phyloP scores from a whole-genome alignment of 2,329 filamentous ascomycete species.

The Fusarium tuaranense region DNA sequence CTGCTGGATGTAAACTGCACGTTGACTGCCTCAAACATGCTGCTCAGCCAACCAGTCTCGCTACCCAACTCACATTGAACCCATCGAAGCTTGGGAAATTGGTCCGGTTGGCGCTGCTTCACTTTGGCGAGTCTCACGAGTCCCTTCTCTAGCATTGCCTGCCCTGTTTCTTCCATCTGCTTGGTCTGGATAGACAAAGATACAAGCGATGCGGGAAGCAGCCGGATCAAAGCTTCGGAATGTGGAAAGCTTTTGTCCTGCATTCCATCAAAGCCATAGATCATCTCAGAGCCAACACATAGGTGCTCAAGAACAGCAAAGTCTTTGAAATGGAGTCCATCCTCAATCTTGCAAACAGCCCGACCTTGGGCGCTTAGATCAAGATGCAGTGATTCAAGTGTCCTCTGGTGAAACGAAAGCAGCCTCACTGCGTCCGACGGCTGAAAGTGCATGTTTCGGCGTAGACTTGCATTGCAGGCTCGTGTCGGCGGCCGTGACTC shows the following conservation, averaged over 20 bases:
- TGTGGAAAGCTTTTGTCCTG: background rate
- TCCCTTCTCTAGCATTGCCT: background rate
- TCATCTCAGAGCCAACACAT: conserved; percentile 5
- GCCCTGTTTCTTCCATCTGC: background rate
- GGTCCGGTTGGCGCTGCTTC: background rate
- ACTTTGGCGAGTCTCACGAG: background rate
- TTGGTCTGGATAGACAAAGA: conserved; percentile 2
- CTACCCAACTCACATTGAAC: background rate
- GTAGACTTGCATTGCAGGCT: no score
- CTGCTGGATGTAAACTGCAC: background rate
- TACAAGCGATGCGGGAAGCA: conserved; percentile 8
- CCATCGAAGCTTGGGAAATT: conserved; percentile 3
- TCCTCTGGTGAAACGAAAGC: background rate
- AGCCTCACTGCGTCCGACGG: conserved; percentile 3
- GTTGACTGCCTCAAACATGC: background rate
- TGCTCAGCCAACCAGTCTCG: background rate
- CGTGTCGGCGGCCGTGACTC: background rate
- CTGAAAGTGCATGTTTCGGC: conserved; percentile 7
- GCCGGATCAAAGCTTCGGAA: background rate
- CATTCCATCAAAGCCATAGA: background rate
- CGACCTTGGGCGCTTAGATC: conserved; percentile 2
- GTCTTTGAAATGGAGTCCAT: background rate
- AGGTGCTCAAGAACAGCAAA: conserved; percentile 13
- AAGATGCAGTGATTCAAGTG: background rate
- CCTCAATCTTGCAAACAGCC: background rate